These are phyloP conservation scores for Psophocarpus tetragonolobus DNA, from an alignment of 306 rosid species.

Conservation along the genomic window DNA sequence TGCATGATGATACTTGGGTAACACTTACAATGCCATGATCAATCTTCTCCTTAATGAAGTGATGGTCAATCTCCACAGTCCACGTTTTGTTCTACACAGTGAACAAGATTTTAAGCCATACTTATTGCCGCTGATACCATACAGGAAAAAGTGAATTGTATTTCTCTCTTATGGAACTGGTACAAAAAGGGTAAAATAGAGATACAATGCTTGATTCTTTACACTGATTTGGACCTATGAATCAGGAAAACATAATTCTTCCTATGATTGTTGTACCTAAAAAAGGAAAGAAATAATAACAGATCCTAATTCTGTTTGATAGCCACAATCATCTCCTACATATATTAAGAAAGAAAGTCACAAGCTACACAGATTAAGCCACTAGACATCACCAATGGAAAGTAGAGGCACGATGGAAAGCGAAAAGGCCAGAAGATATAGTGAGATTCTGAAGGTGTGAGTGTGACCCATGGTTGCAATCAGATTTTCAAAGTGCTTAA, in stretches of 20 bases:
- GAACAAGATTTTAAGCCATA: not conserved
- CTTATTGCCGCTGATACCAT: not conserved
- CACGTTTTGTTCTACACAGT: not conserved
- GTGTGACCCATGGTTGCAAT: not conserved
- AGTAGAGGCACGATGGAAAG: not conserved
- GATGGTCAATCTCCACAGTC: not conserved
- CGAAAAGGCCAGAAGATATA: not conserved
- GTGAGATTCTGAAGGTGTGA: not conserved
- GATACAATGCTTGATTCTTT: too few species aligned
- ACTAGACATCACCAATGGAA: slow-evolving; percentile 7
- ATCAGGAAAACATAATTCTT: not conserved
- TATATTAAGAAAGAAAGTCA: not conserved
- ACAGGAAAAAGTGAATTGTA: too few species aligned
- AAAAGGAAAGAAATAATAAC: not conserved
- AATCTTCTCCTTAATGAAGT: not conserved
- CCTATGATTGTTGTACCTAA: not conserved
- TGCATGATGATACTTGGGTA: not conserved
- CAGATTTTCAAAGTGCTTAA: not conserved
- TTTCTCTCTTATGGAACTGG: not conserved
- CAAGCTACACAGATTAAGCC: not conserved
- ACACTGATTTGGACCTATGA: not conserved
- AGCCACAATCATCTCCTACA: not conserved
- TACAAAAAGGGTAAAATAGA: too few species aligned
- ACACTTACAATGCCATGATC: not conserved
- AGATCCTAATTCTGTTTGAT: not conserved